Base-by-base conservation (phyloP, 2,329 filamentous ascomycete species). In the Aureobasidium subglaciale region DNA sequence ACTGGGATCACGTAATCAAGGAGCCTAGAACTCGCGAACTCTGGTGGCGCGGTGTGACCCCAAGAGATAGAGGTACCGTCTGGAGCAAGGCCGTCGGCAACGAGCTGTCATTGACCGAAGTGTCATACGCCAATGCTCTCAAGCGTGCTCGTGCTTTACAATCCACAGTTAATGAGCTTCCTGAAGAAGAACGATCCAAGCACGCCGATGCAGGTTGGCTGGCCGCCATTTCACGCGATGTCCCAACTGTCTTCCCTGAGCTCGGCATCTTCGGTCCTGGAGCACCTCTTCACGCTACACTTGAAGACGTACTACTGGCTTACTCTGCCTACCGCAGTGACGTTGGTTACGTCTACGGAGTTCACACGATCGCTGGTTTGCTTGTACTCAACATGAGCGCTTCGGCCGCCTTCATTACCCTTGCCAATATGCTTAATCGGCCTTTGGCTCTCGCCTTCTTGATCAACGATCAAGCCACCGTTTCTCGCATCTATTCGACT, bases 241-340 rank as follows among this genome's bases (percentile, higher is more conserved):
- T 84, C 2, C 77, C 81, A 25, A 75, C 73, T 30, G 88, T 87
- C 1, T 91, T 86, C 75, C 78, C 80, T 2, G 86, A 90, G 56
- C 72, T 90, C 42, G 82, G 82, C 62, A 87, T 91, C 65, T 92
- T 91, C 66, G 55, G 62, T 15, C 80, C 85, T 62, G 80, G 75
- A 72, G 84, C 81, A 0, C 86, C 87, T 1, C 73, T 91, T 10
- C 82, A 91, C 65, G 75, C 82, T 56, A 77, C 79, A 34, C 73
- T 93, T 27, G 74, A 86, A 16, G 84, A 92, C 65, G 82, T 93
- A 9, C 75, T 92, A 58, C 84, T 84, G 63, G 89, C 88, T 6
- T 92, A 92, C 69, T 78, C 84, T 55, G 87, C 90, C 81, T 93
- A 93, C 70, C 80, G 88, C 59, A 86, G 84, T 61, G 88, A 93